Percentiles rank a stretch among this genome's conserved stretches.
Evolutionary conservation across 2,329 filamentous ascomycete species (phyloP).

Genomic region (Juglanconis juglandina): DNA sequence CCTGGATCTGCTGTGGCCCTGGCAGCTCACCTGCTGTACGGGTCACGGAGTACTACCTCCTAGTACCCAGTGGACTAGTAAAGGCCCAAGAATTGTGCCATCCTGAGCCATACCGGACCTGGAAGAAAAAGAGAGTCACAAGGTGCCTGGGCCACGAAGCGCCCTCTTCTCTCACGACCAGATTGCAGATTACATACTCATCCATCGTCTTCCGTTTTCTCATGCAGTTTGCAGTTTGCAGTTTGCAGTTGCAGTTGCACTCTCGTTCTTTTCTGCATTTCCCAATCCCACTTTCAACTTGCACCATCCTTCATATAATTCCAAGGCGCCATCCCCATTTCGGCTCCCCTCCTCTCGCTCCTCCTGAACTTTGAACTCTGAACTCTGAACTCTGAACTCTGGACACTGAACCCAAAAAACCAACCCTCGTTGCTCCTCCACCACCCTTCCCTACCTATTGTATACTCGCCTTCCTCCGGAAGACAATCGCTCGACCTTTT

Average conservation of each 20-base stretch:
- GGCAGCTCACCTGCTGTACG: neutral
- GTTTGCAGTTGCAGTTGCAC: neutral
- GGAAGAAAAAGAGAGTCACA: neutral
- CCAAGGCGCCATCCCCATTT: neutral
- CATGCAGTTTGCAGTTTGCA: neutral
- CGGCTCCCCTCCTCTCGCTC: neutral
- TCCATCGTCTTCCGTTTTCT: neutral
- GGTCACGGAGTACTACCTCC: neutral
- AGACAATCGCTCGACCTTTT: neutral
- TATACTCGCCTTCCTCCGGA: neutral
- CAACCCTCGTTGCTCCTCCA: neutral
- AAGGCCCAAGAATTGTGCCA: neutral
- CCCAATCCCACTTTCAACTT: neutral
- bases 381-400: too few relatives aligned
- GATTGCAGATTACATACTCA: neutral
- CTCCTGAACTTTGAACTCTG: neutral
- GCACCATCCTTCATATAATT: neutral
- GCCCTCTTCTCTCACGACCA: neutral
- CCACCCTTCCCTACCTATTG: neutral
- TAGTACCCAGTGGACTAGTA: neutral
- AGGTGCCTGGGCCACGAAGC: neutral
- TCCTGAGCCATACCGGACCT: slow-evolving; percentile 1
- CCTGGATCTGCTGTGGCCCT: too few relatives aligned
- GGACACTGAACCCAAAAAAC: neutral
- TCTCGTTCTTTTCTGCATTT: neutral